Evolutionary conservation across 805 yeast genomes (phyloP).

Genomic region (Tetrapisispora namnaoensis): DNA sequence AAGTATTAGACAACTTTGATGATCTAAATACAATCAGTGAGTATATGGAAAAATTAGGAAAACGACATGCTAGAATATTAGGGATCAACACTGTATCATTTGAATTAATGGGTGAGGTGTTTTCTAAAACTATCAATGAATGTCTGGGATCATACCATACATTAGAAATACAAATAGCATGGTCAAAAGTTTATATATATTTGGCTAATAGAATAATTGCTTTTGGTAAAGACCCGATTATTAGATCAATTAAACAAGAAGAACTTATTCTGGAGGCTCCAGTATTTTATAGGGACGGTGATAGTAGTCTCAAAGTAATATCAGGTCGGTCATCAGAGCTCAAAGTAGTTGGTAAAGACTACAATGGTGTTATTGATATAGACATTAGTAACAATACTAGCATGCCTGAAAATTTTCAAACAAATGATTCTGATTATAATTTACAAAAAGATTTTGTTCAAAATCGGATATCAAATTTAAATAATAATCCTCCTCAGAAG

Average conservation of each 20-base stretch:
- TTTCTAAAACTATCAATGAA: conserved; percentile 58
- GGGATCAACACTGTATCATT: conserved; percentile 63
- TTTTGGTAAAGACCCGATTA: conserved; percentile 34
- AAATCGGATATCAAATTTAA: neutral
- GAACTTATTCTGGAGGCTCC: conserved; percentile 19
- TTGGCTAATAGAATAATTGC: conserved; percentile 58
- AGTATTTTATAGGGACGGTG: neutral
- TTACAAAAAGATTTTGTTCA: neutral
- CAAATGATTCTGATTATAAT: neutral
- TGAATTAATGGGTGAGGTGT: conserved; percentile 64
- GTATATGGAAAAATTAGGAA: conserved; percentile 54
- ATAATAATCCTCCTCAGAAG: neutral
- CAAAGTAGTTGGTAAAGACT: neutral
- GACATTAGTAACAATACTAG: neutral
- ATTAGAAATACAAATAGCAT: conserved; percentile 52
- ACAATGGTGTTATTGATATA: neutral
- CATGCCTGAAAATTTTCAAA: neutral
- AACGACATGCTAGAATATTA: conserved; percentile 63
- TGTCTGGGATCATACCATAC: conserved; percentile 46
- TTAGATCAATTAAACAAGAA: conserved; percentile 21
- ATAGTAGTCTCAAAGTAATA: neutral
- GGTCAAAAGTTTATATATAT: conserved; percentile 63
- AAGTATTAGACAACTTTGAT: conserved; percentile 57
- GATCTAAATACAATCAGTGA: conserved; percentile 47
- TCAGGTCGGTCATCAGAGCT: neutral